Base-by-base conservation (phyloP, 192 early-diverging fungal genomes). In the Coemansia sp. region DNA sequence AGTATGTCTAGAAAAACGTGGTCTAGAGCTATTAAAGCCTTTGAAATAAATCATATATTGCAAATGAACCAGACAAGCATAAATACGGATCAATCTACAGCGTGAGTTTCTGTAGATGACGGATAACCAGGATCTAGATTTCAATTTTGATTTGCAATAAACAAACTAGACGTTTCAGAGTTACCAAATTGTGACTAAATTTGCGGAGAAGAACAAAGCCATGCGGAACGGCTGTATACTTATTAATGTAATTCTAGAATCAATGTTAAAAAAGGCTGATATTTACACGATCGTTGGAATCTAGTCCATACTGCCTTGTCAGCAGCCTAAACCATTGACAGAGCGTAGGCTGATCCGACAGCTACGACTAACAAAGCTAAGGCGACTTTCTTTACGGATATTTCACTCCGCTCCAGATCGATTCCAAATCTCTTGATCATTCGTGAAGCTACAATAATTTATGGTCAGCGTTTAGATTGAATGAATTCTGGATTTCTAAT, bases 341-440 rank as follows among this genome's bases (percentile, higher is more conserved):
- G 56, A 13, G 52, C 57, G 42, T 77, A 77, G 9, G 67, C 73
- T 2, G 73, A 61, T 30, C 52, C 49, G 9, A 43, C 37, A 17
- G 63, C 73, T 13, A 61, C 33, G 12, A 57, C 37, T 2, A 21
- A 60, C n/a, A 77, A 44, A 2, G 34, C 53, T 21, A 69, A 11
- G 9, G 44, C 33, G 2, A 77, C 61, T 13, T 58, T 41, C 4
- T 64, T 46, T 3, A 70, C 24, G 4, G 73, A 53, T 30, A 70
- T 41, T 18, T 66, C 59, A 53, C 51, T 55, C 45, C 63, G 53
- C 9, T 61, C 60, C 30, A 66, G 24, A 38, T 58, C 50, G 11
- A 60, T 48, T 2, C 67, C 64, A 13, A 77, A 43, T 6, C 64
- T 19, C 40, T 59, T 69, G 46, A 57, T 63, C 41, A 71, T 24